Evolutionary conservation across 1,139 yeast species (phyloP), one percentile per base, ranked within the genome.

Genomic region (Debaryomycetaceae sp.): DNA sequence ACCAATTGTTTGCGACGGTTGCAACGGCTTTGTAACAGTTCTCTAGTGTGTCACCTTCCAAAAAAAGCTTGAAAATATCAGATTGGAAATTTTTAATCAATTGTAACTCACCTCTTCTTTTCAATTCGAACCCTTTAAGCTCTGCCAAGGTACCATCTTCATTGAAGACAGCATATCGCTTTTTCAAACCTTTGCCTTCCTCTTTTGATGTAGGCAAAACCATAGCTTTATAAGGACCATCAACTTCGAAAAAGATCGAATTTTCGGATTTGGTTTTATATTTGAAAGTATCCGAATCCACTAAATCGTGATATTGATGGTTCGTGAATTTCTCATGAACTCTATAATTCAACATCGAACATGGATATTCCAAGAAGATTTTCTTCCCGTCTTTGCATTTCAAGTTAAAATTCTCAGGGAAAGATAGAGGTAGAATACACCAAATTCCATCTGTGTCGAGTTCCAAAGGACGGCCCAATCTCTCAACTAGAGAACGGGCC

Each of bases 401-500:
- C 55, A 94, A 79, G 19, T 73, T 72, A 58, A 75, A 89, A 50
- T 89, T 87, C 55, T 92, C 98, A 0, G 99, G 99, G 58, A 94
- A 94, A 1, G 96, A 78, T 36, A 79, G 75, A 1, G 99, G 98
- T 37, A 94, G 68, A 49, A 91, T 92, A 77, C 99, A 94, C 99
- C 99, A 94, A 58, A 94, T 94, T 71, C 99, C 99, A 73, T 94
- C 99, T 0, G 99, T 94, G 63, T 94, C 99, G 48, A 94, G 75
- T 58, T 94, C 99, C 47, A 94, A 70, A 0, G 98, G 98, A 49
- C 98, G 75, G 3, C 99, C 99, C 3, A 94, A 68, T 52, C 97
- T 73, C 59, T 92, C 98, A n/a, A 94, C 97, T 43, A 92, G 69
- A 1, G 85, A 70, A 48, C 98, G 73, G 0, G 98, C 99, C 92